Conservation (phyloP, 345 rosid genomes). For the Zanthoxylum bungeanum region DNA sequence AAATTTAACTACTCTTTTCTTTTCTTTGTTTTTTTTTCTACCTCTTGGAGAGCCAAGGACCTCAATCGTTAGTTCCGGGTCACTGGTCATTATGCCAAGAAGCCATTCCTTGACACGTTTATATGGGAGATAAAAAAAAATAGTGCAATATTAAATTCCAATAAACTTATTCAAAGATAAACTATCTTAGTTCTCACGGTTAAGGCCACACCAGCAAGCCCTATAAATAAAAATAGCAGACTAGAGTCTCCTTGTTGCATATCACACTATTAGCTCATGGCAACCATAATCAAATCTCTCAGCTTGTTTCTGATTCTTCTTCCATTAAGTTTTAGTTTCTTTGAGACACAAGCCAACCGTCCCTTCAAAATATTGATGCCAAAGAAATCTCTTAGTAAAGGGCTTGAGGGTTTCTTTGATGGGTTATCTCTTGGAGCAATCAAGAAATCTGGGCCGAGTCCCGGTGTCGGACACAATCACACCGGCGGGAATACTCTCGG, state of each 20-base stretch:
- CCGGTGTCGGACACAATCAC: slow-evolving; percentile 37
- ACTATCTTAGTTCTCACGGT: neutral
- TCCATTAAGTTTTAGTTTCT: slow-evolving; percentile 20
- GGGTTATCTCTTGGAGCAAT: slow-evolving; percentile 44
- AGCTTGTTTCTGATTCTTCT: slow-evolving; percentile 22
- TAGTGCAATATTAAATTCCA: neutral
- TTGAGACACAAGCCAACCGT: slow-evolving; percentile 34
- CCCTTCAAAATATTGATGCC: slow-evolving; percentile 31
- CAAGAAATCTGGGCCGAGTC: slow-evolving; percentile 34
- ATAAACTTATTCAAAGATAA: slow-evolving; percentile 17
- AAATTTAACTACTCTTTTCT: no score
- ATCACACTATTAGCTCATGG: slow-evolving; percentile 17
- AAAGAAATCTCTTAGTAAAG: slow-evolving; percentile 10
- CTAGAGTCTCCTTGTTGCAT: neutral
- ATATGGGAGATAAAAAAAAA: neutral
- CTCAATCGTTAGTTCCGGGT: slow-evolving; percentile 34
- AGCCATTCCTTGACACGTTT: neutral
- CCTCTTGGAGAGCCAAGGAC: slow-evolving; percentile 11
- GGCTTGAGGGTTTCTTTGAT: slow-evolving; percentile 31
- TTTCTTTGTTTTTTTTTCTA: neutral
- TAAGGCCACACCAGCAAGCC: neutral
- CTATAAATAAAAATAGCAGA: slow-evolving; percentile 18
- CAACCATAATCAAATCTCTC: slow-evolving; percentile 17
- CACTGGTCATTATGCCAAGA: neutral
- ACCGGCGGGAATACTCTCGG: slow-evolving; percentile 20